These are phyloP conservation scores for Pseudoperonospora humuli DNA, from an alignment of 352 stramenopile genomes.

Conservation along the genomic window DNA sequence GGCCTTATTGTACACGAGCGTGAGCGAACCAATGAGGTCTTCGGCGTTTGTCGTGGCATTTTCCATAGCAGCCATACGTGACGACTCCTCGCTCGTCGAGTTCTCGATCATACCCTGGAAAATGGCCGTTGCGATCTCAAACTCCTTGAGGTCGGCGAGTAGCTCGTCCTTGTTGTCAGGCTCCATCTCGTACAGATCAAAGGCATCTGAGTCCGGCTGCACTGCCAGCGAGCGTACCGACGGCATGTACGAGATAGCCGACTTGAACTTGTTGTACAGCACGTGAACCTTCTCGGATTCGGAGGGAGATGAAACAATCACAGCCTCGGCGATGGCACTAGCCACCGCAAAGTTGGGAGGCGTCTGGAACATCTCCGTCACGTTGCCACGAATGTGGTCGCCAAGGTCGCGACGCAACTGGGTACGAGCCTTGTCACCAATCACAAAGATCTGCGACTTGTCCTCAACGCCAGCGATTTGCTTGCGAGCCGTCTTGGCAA, in stretches of 20 bases:
- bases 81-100: constrained; percentile 95
- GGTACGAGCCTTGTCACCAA: constrained; percentile 95
- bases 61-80: constrained; percentile 99
- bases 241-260: constrained; percentile 93
- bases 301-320: constrained; percentile 49
- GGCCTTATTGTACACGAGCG: constrained; percentile 88
- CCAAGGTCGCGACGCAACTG: constrained; percentile 86
- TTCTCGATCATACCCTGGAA: constrained; percentile 97
- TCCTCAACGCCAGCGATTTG: constrained; percentile 65
- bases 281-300: constrained; percentile 94
- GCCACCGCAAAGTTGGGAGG: constrained; percentile 91
- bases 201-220: constrained; percentile 50
- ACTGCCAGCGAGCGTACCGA: constrained; percentile 78
- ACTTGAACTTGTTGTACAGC: constrained; percentile 97
- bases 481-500: constrained; percentile 86
- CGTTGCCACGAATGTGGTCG: constrained; percentile 57
- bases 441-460: constrained; percentile 87
- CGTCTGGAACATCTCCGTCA: constrained; percentile 73
- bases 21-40: constrained; percentile 94
- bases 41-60: constrained; percentile 98
- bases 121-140: constrained; percentile 78
- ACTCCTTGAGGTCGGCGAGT: constrained; percentile 96
- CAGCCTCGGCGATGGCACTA: constrained; percentile 84
- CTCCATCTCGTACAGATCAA: constrained; percentile 96
- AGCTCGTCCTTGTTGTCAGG: constrained; percentile 96